phyloP scores from a whole-genome alignment of 192 early-diverging fungal genomes.

The Podila verticillata region DNA sequence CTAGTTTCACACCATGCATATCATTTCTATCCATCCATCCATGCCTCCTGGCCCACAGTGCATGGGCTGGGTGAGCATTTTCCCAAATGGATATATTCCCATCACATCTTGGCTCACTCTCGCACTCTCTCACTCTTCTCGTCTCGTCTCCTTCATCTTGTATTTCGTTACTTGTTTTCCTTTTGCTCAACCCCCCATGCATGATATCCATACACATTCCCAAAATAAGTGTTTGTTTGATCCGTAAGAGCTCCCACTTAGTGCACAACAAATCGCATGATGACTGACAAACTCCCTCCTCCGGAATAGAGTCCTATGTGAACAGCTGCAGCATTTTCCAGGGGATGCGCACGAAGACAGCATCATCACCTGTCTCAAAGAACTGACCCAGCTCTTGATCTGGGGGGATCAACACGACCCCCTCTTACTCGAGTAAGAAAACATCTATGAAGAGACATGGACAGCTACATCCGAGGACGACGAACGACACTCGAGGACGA shows the following conservation, averaged over 20 bases:
- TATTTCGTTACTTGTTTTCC: not conserved
- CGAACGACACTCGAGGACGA: too few species aligned
- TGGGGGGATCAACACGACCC: conserved; percentile 51
- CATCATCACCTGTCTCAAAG: conserved; percentile 44
- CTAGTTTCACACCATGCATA: too few species aligned
- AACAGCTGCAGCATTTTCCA: conserved; percentile 34
- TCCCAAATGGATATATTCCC: not conserved
- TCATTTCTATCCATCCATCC: not conserved
- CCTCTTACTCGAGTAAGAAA: conserved; percentile 39
- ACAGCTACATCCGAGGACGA: too few species aligned
- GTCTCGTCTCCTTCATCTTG: not conserved
- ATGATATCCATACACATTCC: not conserved
- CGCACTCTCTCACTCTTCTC: too few species aligned
- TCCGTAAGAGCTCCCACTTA: not conserved
- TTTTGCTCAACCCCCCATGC: not conserved
- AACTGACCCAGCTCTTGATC: conserved; percentile 55
- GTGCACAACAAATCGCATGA: not conserved
- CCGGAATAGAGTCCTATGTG: conserved; percentile 31
- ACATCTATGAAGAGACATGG: too few species aligned
- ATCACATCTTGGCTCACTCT: not conserved
- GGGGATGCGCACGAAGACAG: conserved; percentile 47
- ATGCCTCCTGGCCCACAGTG: not conserved
- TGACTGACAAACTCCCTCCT: not conserved
- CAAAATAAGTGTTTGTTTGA: not conserved
- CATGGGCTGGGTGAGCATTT: not conserved